Percentiles rank a stretch among this genome's conserved stretches.
Evolutionary conservation across 2,329 filamentous ascomycete species (phyloP).

Genomic region (Aspergillus felis): DNA sequence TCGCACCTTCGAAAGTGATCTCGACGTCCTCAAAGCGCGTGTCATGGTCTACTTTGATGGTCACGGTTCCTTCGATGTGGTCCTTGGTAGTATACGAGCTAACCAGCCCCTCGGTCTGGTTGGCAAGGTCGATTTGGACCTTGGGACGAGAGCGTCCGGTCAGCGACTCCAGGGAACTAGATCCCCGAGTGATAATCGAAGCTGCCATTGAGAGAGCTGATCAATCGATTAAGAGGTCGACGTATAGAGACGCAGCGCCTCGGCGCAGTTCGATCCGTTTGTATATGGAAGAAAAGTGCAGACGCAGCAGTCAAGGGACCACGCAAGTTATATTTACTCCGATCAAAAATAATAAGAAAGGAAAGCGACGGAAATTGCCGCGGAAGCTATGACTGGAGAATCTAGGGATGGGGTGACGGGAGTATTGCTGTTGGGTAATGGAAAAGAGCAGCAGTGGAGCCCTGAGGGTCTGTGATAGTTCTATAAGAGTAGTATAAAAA

Average conservation of each 20-base stretch:
- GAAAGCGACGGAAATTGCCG: background rate
- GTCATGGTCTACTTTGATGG: slow-evolving; percentile 48
- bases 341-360: background rate
- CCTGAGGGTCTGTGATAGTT: background rate
- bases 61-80: slow-evolving; percentile 52
- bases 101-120: slow-evolving; percentile 34
- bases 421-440: slow-evolving; percentile 14
- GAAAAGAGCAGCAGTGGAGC: slow-evolving; percentile 8
- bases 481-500: background rate
- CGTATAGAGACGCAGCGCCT: slow-evolving; percentile 1
- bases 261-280: background rate
- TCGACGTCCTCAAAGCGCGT: slow-evolving; percentile 56
- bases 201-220: slow-evolving; percentile 12
- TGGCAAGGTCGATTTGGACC: slow-evolving; percentile 26
- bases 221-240: background rate
- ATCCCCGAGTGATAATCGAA: slow-evolving; percentile 24
- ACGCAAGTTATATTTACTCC: background rate
- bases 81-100: slow-evolving; percentile 56
- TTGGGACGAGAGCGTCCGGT: slow-evolving; percentile 27
- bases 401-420: slow-evolving; percentile 13
- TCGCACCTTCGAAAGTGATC: slow-evolving; percentile 55
- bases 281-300: background rate
- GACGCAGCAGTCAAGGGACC: background rate
- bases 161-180: slow-evolving; percentile 25
- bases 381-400: slow-evolving; percentile 4